Percentiles rank a stretch among this genome's conserved stretches.
phyloP scores from a whole-genome alignment of 176 grass and related monocot species.

The Puya raimondii region DNA sequence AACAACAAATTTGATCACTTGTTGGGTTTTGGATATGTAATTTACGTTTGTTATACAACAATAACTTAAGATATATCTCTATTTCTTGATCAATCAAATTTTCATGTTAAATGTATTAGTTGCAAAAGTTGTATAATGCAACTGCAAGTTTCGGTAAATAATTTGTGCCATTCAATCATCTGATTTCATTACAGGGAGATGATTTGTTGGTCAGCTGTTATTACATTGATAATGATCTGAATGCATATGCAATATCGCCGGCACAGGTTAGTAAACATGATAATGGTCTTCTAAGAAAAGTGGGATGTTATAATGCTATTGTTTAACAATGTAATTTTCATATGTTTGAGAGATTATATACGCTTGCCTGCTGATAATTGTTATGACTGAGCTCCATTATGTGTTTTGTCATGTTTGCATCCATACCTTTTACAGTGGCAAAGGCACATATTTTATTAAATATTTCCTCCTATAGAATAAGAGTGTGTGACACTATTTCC shows the following conservation, averaged over 20 bases:
- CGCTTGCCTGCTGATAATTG: background rate
- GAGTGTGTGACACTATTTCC: background rate
- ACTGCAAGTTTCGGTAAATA: background rate
- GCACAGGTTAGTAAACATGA: conserved; percentile 29
- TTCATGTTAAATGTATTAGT: background rate
- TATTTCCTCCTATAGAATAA: background rate
- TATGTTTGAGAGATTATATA: background rate
- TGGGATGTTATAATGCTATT: background rate
- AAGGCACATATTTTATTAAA: background rate
- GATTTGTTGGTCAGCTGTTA: conserved; percentile 71
- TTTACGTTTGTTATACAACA: too few relatives aligned
- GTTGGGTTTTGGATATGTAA: too few relatives aligned
- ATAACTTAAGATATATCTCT: too few relatives aligned
- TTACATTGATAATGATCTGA: conserved; percentile 65
- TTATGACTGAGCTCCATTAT: too few relatives aligned
- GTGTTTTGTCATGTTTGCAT: too few relatives aligned
- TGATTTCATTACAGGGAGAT: conserved; percentile 42
- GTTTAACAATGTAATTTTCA: background rate
- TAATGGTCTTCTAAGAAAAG: background rate
- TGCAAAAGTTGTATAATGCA: background rate
- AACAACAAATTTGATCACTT: too few relatives aligned
- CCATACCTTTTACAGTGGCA: background rate
- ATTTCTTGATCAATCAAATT: too few relatives aligned
- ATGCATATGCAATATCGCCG: conserved; percentile 59
- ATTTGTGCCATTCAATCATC: background rate